Evolutionary conservation across 768 basidiomycete genomes (phyloP).

Genomic region (Tulasnella sp.): DNA sequence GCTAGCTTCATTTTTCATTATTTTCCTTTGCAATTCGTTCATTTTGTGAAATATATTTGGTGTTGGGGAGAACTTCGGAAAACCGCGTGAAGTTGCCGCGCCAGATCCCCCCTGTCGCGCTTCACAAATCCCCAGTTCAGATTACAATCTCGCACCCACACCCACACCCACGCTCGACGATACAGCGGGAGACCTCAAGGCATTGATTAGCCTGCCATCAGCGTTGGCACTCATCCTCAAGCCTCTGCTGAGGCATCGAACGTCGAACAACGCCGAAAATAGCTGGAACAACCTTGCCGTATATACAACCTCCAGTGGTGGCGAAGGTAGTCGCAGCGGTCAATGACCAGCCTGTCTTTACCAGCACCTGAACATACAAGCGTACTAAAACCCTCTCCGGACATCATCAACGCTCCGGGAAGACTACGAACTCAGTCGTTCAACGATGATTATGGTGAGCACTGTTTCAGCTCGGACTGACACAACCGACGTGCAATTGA

Average conservation of each 20-base stretch:
- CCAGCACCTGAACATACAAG: background rate
- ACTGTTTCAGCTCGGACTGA: background rate
- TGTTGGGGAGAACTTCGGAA: background rate
- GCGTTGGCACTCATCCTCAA: background rate
- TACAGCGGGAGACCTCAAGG: background rate
- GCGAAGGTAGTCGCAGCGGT: background rate
- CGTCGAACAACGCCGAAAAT: background rate
- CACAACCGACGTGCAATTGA: background rate
- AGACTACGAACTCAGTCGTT: background rate
- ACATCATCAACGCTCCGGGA: background rate
- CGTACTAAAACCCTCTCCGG: slow-evolving; percentile 5
- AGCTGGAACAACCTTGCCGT: background rate
- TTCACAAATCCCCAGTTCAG: background rate
- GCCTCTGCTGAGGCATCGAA: background rate
- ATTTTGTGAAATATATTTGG: background rate
- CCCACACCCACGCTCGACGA: background rate
- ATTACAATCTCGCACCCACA: slow-evolving; percentile 2
- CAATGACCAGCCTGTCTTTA: background rate
- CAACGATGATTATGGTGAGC: background rate
- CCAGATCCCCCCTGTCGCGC: background rate
- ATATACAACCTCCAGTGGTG: background rate
- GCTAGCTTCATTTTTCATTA: background rate
- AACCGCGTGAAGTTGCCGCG: background rate
- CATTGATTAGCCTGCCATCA: background rate
- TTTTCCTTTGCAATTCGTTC: background rate